Base-by-base conservation (phyloP, 208 protist species). In the Tritrichomonas musculus region DNA sequence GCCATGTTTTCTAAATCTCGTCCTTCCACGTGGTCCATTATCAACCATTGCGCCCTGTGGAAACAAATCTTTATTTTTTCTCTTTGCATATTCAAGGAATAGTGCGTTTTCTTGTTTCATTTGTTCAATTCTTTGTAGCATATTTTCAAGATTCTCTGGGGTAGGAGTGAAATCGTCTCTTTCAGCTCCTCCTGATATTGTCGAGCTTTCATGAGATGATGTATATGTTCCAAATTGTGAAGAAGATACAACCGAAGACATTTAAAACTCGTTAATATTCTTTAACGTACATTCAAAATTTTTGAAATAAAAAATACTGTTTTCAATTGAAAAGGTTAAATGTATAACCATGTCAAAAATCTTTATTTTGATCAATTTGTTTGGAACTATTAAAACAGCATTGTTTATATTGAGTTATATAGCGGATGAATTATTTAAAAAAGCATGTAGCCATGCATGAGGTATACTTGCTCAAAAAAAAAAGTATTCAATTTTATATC, bases 141-240 rank as follows among this genome's bases (percentile, higher is more conserved):
- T 50, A 47, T 25, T 82, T 14, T 82, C 73, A 20, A 82, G 41
- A 82, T 82, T 82, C 50, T 82, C 73, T 30, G 47, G 73, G 17
- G 73, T 82, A 20, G 73, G 73, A 9, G 73, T 82, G 25, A 82
- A 82, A 82, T 82, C 73, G 9, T 82, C 73, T 14, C 73, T 25
- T 47, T 82, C 73, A 20, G 73, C 50, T 20, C 41, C 50, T 25
- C 73, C 73, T 22, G 73, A 82, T 82, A 82, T 36, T 30, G 73
- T 82, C 14, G 73, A 82, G 4, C 73, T 36, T 50, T 36, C 73
- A 36, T 50, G 73, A 53, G n/a, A 47, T 14, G 73, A 82, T 53
- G 73, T 82, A 36, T 82, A 82, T n/a, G 73, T 82, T 50, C 73
- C 73, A 53, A 82, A 36, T 36, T 82, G 73, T 30, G 73, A 82